Evolutionary conservation across 1,139 yeast species (phyloP), one percentile per base, ranked within the genome.

Genomic region (Ashbya aceris): DNA sequence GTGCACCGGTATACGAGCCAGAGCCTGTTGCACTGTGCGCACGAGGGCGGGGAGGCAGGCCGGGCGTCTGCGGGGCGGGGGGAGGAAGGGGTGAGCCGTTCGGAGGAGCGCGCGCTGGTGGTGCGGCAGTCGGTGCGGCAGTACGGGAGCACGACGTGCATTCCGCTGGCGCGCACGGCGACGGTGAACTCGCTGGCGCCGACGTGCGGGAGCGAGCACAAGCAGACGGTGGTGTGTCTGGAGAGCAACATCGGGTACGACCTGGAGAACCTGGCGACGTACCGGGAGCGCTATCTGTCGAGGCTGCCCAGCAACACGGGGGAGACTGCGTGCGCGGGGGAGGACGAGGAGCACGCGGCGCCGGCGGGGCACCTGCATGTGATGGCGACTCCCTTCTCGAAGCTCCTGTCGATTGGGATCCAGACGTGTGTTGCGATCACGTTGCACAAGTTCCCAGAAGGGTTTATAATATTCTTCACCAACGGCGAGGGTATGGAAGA

Each of bases 391-490:
- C 86, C 93, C 1, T 66, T 82, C 12, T 81, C 95, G 0, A 73
- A 86, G 46, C 66, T 91, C 14, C 65, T 89, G 26, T 76, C 95
- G 10, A 86, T 91, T 44, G 96, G 96, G 4, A 62, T 89, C 27
- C 96, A 91, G 62, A 91, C 97, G 0, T 79, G 93, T 3, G 62
- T 89, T 42, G 97, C 95, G 0, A 77, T 91, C 30, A 76, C 95
- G 1, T 66, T 91, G 32, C 98, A 91, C 64, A 89, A 91, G 60
- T 70, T 91, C 29, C 98, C 98, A 0, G 98, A 91, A 63, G 98
- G 98, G 0, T 84, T 91, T 54, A 77, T 91, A 43, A 83, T 94
- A 32, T 91, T 48, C 34, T 60, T 57, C 39, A 60, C 65, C 13
- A 60, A 60, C 38, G 44, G 54, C 30, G 46, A 52, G 9, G 40